phyloP scores from a whole-genome alignment of 2,329 filamentous ascomycete genomes.

The Hysterium pulicare region DNA sequence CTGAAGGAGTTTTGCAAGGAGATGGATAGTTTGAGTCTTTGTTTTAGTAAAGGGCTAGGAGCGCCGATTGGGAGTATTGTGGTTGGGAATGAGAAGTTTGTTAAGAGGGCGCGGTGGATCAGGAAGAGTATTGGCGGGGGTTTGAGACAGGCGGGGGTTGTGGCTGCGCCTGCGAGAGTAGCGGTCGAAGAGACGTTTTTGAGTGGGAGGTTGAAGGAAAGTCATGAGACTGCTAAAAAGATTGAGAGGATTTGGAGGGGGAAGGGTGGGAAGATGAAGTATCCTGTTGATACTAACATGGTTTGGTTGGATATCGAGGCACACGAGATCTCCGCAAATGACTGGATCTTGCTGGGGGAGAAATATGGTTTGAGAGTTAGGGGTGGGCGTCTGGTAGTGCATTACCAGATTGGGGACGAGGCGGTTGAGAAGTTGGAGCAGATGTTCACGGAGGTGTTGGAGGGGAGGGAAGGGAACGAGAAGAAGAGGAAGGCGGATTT shows the following conservation, averaged over 20 bases:
- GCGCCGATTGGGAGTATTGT: slow-evolving; percentile 77
- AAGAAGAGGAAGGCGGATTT: slow-evolving; percentile 14
- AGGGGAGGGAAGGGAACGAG: slow-evolving; percentile 15
- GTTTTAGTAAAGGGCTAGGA: slow-evolving; percentile 79
- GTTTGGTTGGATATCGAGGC: slow-evolving; percentile 74
- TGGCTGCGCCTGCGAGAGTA: slow-evolving; percentile 71
- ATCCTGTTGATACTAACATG: slow-evolving; percentile 87
- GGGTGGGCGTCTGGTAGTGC: slow-evolving; percentile 62
- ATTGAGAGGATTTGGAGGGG: slow-evolving; percentile 65
- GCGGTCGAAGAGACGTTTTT: slow-evolving; percentile 78
- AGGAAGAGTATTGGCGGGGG: slow-evolving; percentile 80
- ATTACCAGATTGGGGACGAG: slow-evolving; percentile 69
- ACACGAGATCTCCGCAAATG: slow-evolving; percentile 51
- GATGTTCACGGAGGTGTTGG: slow-evolving; percentile 18
- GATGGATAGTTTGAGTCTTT: slow-evolving; percentile 73
- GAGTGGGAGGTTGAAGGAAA: slow-evolving; percentile 58
- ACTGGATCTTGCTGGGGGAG: slow-evolving; percentile 54
- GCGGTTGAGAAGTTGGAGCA: slow-evolving; percentile 45
- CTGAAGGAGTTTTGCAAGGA: slow-evolving; percentile 64
- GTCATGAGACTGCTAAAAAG: slow-evolving; percentile 61
- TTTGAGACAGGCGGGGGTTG: slow-evolving; percentile 70
- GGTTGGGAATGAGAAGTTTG: slow-evolving; percentile 55
- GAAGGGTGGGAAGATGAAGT: slow-evolving; percentile 64
- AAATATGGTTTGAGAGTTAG: slow-evolving; percentile 56
- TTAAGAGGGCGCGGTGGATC: slow-evolving; percentile 69